These are phyloP conservation scores for Phlegmacium glaucopus DNA, from an alignment of 768 basidiomycete genomes.

Conservation along the genomic window DNA sequence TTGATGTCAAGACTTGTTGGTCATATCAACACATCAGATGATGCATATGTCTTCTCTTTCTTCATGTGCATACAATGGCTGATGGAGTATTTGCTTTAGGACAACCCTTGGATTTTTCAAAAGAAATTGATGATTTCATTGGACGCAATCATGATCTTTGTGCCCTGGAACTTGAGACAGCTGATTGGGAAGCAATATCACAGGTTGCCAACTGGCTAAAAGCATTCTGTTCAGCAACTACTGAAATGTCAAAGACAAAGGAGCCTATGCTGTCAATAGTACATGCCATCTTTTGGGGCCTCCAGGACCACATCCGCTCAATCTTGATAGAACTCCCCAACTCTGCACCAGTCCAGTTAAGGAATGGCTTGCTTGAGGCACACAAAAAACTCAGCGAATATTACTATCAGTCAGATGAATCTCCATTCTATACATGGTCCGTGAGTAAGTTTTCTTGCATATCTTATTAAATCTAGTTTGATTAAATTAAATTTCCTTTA, in stretches of 20 bases:
- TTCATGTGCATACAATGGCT: not conserved
- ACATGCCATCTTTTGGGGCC: conserved; percentile 27
- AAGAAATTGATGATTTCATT: conserved; percentile 15
- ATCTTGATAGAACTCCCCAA: conserved; percentile 17
- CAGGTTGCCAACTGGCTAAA: conserved; percentile 21
- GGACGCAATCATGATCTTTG: conserved; percentile 13
- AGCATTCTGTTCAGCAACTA: conserved; percentile 23
- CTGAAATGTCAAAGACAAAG: conserved; percentile 28
- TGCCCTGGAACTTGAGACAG: conserved; percentile 9
- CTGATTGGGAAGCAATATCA: conserved; percentile 24
- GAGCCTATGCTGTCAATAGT: conserved; percentile 24
- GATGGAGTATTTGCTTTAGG: conserved; percentile 8
- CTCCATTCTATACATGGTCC: conserved; percentile 30
- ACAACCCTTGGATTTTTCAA: conserved; percentile 17
- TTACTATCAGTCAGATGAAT: conserved; percentile 25
- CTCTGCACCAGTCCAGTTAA: conserved; percentile 6
- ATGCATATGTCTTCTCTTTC: conserved; percentile 14
- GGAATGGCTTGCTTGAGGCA: conserved; percentile 21
- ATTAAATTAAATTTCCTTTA: conserved; percentile 4
- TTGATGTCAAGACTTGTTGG: conserved; percentile 28
- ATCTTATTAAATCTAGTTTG: not conserved
- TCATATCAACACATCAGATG: conserved; percentile 29
- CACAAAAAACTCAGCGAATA: conserved; percentile 31
- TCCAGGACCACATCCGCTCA: conserved; percentile 22
- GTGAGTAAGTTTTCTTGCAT: conserved; percentile 14